Percentiles rank a stretch among this genome's conserved stretches.
phyloP scores from a whole-genome alignment of 2,329 filamentous ascomycete genomes.

The Blastomyces emzantsi region DNA sequence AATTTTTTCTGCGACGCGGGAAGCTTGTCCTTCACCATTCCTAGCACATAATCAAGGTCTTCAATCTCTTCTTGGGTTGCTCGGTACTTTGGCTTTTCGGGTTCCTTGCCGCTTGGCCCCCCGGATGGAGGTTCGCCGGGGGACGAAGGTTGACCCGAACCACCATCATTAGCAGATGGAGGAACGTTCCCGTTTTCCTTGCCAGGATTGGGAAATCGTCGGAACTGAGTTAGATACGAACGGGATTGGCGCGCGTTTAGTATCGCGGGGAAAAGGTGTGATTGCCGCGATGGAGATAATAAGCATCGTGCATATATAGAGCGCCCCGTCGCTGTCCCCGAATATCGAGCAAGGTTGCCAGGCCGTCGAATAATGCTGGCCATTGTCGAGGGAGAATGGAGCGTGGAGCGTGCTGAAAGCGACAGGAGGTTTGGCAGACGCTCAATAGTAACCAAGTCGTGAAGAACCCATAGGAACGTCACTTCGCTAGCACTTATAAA shows the following conservation, averaged over 20 bases:
- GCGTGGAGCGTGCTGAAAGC: slow-evolving; percentile 16
- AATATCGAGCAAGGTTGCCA: slow-evolving; percentile 56
- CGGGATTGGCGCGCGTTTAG: slow-evolving; percentile 28
- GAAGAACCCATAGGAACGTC: slow-evolving; percentile 24
- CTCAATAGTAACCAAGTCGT: slow-evolving; percentile 18
- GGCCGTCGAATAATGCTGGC: slow-evolving; percentile 58
- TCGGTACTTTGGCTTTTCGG: slow-evolving; percentile 33
- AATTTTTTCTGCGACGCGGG: slow-evolving; percentile 53
- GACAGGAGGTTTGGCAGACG: slow-evolving; percentile 18
- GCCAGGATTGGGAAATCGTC: slow-evolving; percentile 22
- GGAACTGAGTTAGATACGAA: slow-evolving; percentile 34
- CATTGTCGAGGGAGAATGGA: slow-evolving; percentile 44
- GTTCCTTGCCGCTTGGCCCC: slow-evolving; percentile 23
- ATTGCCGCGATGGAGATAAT: slow-evolving; percentile 29
- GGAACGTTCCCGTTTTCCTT: neutral
- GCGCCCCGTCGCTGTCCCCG: slow-evolving; percentile 48
- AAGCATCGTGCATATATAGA: slow-evolving; percentile 38
- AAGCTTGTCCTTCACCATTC: slow-evolving; percentile 48
- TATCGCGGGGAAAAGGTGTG: slow-evolving; percentile 32
- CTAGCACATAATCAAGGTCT: slow-evolving; percentile 49
- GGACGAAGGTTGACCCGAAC: slow-evolving; percentile 22
- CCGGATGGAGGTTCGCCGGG: slow-evolving; percentile 10
- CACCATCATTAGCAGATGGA: neutral
- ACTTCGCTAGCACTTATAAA: neutral
- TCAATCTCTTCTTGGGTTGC: slow-evolving; percentile 50